A percentile compares a stretch with the other conserved stretches of the same genome.
phyloP scores from a whole-genome alignment of 768 basidiomycete species.

The Leccinum uliginosum region DNA sequence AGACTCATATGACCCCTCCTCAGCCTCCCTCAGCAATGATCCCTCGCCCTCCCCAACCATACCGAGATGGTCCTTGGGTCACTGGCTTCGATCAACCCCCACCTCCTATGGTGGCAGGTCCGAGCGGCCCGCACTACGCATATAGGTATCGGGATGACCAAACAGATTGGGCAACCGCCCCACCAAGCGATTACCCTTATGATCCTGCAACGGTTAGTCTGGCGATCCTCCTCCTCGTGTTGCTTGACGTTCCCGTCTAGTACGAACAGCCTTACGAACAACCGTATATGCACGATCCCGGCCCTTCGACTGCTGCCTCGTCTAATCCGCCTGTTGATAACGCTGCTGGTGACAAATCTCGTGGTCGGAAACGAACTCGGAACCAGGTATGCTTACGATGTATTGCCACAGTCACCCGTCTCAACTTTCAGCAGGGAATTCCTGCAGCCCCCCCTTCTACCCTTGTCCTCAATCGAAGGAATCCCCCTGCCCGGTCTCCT shows the following conservation, averaged over 20 bases:
- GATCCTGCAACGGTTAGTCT: conserved; percentile 45
- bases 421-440: conserved; percentile 37
- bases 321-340: conserved; percentile 28
- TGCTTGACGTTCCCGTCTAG: conserved; percentile 27
- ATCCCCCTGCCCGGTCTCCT: conserved; percentile 71
- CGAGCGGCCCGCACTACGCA: conserved; percentile 44
- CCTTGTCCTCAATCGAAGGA: conserved; percentile 61
- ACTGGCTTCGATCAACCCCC: conserved; percentile 48
- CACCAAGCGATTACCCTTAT: conserved; percentile 49
- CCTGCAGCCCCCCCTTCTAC: conserved; percentile 66
- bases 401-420: neutral
- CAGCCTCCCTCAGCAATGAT: conserved; percentile 43
- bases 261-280: conserved; percentile 59
- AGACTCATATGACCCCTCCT: conserved; percentile 53
- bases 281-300: conserved; percentile 53
- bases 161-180: conserved; percentile 38
- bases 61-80: conserved; percentile 55
- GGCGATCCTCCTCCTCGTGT: neutral
- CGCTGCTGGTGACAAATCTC: conserved; percentile 39
- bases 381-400: conserved; percentile 40
- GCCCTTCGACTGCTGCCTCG: conserved; percentile 42
- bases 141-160: conserved; percentile 66
- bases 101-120: conserved; percentile 43
- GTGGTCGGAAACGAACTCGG: conserved; percentile 69
- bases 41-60: conserved; percentile 40